Percentiles rank a stretch among this genome's conserved stretches.
phyloP scores from a whole-genome alignment of 192 early-diverging fungal genomes.

The Coemansia furcata region DNA sequence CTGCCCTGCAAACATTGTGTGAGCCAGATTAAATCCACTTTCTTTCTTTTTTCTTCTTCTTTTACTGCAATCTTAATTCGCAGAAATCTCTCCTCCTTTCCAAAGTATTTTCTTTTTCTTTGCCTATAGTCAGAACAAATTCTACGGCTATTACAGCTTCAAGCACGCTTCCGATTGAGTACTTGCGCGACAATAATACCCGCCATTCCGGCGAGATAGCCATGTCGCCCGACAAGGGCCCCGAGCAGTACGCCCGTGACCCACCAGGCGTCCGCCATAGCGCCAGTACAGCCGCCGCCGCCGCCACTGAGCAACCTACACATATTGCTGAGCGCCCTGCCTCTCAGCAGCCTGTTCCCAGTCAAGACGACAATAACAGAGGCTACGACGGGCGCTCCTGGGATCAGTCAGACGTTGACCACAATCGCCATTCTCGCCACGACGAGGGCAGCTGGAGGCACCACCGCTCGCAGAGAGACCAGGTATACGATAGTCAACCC shows the following conservation, averaged over 20 bases:
- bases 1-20: constrained; percentile 56
- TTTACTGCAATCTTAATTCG: not conserved
- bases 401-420: not conserved
- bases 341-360: not conserved
- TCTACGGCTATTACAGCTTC: not conserved
- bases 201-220: constrained; percentile 1
- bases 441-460: constrained; percentile 8
- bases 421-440: constrained; percentile 3
- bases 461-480: not conserved
- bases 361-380: constrained; percentile 9
- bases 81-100: too few relatives aligned
- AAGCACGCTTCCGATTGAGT: not conserved
- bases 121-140: not conserved
- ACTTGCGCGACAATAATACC: not conserved
- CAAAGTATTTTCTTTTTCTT: not conserved
- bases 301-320: not conserved
- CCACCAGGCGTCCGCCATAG: not conserved
- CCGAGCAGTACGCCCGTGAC: constrained; percentile 1
- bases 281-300: not conserved
- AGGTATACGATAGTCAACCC: not conserved
- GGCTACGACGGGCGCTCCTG: constrained; percentile 1
- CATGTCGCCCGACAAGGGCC: constrained; percentile 3
- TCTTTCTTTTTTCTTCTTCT: not conserved
- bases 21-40: not conserved
- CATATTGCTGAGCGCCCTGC: not conserved